These are phyloP conservation scores for Neofusicoccum sp. DNA, from an alignment of 2,329 filamentous ascomycete genomes.

Conservation along the genomic window DNA sequence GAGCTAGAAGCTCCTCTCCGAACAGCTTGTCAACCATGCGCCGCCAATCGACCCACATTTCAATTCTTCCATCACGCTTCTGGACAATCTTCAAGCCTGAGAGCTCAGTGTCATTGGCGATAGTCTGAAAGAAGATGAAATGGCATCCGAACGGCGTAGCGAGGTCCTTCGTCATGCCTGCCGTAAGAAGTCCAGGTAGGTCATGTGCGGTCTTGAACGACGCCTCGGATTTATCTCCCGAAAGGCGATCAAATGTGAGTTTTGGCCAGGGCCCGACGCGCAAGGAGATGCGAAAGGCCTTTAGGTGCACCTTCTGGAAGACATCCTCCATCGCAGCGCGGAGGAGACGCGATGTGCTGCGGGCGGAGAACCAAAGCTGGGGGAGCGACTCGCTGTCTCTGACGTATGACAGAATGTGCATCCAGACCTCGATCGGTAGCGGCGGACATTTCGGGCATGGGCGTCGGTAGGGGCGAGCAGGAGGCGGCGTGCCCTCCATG, in stretches of 20 bases:
- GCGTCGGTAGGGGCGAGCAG: background rate
- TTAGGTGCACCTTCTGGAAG: background rate
- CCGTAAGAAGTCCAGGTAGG: no score
- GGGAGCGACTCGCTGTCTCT: background rate
- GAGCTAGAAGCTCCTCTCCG: background rate
- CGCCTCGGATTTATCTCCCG: no score
- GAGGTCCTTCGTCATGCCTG: no score
- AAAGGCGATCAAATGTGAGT: no score
- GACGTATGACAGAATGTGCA: background rate
- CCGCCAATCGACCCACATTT: background rate
- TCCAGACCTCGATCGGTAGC: conserved; percentile 4
- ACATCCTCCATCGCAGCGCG: background rate
- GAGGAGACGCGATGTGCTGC: background rate
- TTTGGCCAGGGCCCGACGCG: background rate
- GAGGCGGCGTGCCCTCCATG: background rate
- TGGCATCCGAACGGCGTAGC: no score
- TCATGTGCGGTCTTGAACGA: no score
- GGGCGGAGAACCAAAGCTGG: background rate
- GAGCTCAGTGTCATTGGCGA: background rate
- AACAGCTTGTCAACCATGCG: background rate
- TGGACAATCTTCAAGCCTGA: background rate
- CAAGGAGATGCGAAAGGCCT: background rate
- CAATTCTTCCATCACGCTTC: background rate
- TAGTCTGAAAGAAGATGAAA: background rate
- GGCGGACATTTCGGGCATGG: background rate